Base-by-base conservation (phyloP, 148 eudicot species). In the Tetragonia tetragonoides region DNA sequence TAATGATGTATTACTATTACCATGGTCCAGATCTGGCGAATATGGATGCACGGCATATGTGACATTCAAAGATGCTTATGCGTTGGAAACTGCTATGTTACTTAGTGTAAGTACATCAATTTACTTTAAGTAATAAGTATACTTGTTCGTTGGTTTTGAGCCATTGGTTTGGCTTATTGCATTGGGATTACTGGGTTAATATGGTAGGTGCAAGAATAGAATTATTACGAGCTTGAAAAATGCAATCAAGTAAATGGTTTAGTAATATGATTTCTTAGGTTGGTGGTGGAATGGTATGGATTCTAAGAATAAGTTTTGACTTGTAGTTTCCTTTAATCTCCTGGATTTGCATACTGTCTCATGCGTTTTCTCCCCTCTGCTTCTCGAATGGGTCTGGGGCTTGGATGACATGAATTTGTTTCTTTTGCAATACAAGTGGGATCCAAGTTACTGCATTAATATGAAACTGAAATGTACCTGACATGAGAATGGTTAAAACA, bases 31-130 rank as follows among this genome's bases (percentile, higher is more conserved):
- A 75, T 80, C 86, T 5, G 87, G 92, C 77, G 90, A 87, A 81
- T 80, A 84, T 80, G 84, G 87, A 66, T 84, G 89, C 78, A 86
- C 86, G 38, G 93, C 93, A 15, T 89, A 90, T 79, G 88, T 90
- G 83, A 87, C 93, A 75, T 92, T 92, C 78, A 84, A 67, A 83
- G 92, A 90, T 83, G 87, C 92, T 77, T 87, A 88, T 84, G 88
- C 89, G 41, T 81, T 90, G 89, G 89, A 92, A 85, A 90, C 93
- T 82, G 97, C 97, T 57, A 80, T 86, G 71, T 78, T 90, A 81
- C 92, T 92, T 81, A 90, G 90, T 84, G 97, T 90, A 87, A 77
- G 97, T 82, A 69, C 59, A 34, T 41, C 72, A 54, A 40, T 37
- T 3, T 11, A 14, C 20, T 44, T 28, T 28, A 28, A 28, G 34